These are phyloP conservation scores for Calendula officinalis DNA, from an alignment of 129 eudicot species.

Conservation along the genomic window DNA sequence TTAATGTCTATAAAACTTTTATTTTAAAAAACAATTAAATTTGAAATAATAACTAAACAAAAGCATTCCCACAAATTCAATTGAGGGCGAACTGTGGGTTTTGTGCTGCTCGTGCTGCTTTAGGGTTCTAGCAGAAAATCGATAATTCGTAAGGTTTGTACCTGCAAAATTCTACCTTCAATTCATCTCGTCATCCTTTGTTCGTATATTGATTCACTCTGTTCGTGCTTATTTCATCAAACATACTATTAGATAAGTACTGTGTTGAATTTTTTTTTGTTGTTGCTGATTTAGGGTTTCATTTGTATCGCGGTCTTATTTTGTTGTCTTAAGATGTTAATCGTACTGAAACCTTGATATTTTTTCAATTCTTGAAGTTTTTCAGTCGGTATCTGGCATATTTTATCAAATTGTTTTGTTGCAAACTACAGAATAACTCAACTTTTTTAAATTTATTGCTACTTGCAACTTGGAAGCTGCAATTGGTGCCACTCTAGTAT, in stretches of 20 bases:
- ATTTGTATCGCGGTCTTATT: not conserved
- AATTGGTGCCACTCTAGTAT: not conserved
- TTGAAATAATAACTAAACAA: too few relatives aligned
- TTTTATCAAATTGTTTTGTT: not conserved
- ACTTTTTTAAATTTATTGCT: not conserved
- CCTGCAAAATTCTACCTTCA: not conserved
- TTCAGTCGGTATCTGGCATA: not conserved
- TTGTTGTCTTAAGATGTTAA: slow-evolving; percentile 3
- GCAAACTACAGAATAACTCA: not conserved
- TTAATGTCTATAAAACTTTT: too few relatives aligned
- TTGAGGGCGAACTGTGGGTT: not conserved
- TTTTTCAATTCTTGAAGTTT: not conserved
- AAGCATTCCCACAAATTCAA: too few relatives aligned
- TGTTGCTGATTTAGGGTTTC: slow-evolving; percentile 16
- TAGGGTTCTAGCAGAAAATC: slow-evolving; percentile 20
- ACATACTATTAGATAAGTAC: not conserved
- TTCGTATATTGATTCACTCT: not conserved
- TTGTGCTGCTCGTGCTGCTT: not conserved
- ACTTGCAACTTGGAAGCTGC: slow-evolving; percentile 5
- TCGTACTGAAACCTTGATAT: slow-evolving; percentile 1
- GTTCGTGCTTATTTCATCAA: not conserved
- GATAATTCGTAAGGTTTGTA: slow-evolving; percentile 14
- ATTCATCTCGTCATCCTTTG: not conserved
- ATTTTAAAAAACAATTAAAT: too few relatives aligned
- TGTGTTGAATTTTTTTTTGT: not conserved